Base-by-base conservation (phyloP, 1,284 basidiomycete genomes). In the Neonothopanus nambi region DNA sequence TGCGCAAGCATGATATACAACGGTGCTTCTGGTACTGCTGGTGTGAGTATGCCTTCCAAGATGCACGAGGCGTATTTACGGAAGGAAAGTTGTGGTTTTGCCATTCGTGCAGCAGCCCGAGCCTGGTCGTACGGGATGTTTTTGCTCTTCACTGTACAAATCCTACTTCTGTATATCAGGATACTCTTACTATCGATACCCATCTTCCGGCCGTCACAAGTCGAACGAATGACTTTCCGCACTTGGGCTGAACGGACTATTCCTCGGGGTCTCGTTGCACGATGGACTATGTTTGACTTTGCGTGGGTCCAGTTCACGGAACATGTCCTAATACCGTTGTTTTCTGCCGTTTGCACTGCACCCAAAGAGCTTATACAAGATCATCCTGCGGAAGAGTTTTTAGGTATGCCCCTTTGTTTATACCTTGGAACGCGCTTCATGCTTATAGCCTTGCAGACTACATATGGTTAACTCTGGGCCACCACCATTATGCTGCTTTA, bases 311-410 rank as follows among this genome's bases (percentile, higher is more conserved):
- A 67, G 5, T 89, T 89, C 63, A 71, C 79, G 3, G 63, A 71
- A 3, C 72, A 75, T 18, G 70, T 89, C 0, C 65, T 90, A 45
- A 61, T 84, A 1, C 85, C 86, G 0, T 66, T 90, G 40, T 88
- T 89, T 63, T 87, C 85, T n/a, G 85, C 84, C 0, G 82, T 91
- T 1, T 86, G 85, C 51, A 90, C 88, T 0, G 77, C 81, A 0
- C 70, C 79, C 0, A 70, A 73, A 41, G 72, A 76, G 15, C 76
- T 78, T 54, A 69, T 87, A 0, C 65, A 74, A 51, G 65, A 70
- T 1, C 79, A 87, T 64, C 85, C 84, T 3, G 75, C 79, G 0
- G 81, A 82, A 52, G 83, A 87, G 58, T 71, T 86, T 57, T 72
- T 87, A 17, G 84, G 85, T 82, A 59, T 36, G 78, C 63, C 33